These are phyloP conservation scores for Plasmodium falciparum DNA, from an alignment of 169 alveolate species.

Conservation along the genomic window DNA sequence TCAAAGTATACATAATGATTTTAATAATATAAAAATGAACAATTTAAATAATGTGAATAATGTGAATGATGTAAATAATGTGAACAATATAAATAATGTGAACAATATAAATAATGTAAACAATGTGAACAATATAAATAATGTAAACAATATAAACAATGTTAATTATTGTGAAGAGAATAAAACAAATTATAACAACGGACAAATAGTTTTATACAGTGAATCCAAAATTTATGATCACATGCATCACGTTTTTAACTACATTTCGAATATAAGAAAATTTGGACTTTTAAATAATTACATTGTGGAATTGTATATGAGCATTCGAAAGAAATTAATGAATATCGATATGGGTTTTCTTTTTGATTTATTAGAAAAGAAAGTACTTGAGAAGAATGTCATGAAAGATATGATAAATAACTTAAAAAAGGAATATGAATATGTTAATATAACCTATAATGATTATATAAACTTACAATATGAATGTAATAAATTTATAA, in stretches of 20 bases:
- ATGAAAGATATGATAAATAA: neutral
- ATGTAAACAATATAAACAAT: neutral
- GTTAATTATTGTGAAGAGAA: neutral
- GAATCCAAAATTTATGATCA: conserved; percentile 36
- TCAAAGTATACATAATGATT: too few relatives aligned
- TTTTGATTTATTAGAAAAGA: conserved; percentile 16
- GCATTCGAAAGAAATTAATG: conserved; percentile 7
- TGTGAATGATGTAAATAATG: neutral
- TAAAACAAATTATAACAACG: neutral
- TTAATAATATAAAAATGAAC: too few relatives aligned
- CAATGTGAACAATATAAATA: neutral
- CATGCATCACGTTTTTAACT: conserved; percentile 20
- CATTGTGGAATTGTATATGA: conserved; percentile 30
- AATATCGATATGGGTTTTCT: conserved; percentile 6
- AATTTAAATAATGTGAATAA: neutral
- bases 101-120: neutral
- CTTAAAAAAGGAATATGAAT: conserved; percentile 44
- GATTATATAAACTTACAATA: conserved; percentile 53
- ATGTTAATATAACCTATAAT: conserved; percentile 41
- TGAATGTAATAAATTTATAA: conserved; percentile 30
- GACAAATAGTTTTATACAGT: conserved; percentile 14
- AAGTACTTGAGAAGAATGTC: neutral
- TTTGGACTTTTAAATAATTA: conserved; percentile 25
- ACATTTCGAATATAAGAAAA: conserved; percentile 22
- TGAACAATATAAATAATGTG: neutral